Conservation (phyloP, 176 grass and related monocot species). For the Bonia amplexicaulis region DNA sequence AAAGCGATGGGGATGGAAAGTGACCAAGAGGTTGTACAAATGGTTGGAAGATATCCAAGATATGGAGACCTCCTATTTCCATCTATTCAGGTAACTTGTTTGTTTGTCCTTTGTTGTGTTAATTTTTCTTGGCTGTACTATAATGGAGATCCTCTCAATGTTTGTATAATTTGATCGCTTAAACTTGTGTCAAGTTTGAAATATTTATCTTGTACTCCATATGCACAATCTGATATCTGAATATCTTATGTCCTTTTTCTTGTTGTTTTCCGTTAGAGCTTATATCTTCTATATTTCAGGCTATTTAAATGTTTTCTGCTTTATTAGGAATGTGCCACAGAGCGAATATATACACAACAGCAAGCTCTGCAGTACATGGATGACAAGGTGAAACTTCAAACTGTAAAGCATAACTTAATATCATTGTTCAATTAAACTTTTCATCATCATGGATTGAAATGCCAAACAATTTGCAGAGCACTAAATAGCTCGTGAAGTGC, state of each 20-base stretch:
- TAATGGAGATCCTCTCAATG: neutral
- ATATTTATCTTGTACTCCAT: neutral
- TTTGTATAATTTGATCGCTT: slow-evolving; percentile 8
- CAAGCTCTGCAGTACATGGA: slow-evolving; percentile 82
- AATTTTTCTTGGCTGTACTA: neutral
- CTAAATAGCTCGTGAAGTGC: neutral
- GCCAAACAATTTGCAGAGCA: neutral
- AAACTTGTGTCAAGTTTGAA: slow-evolving; percentile 13
- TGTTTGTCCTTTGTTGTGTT: neutral
- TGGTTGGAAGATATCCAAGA: slow-evolving; percentile 90
- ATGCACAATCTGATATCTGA: neutral
- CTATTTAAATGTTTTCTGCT: neutral
- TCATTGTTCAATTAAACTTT: neutral
- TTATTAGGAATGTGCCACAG: slow-evolving; percentile 83
- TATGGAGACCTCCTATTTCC: slow-evolving; percentile 67
- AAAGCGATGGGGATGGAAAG: slow-evolving; percentile 99
- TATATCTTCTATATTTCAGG: neutral
- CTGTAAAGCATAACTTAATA: neutral
- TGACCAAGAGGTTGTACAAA: slow-evolving; percentile 91
- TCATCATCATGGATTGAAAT: neutral
- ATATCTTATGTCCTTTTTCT: neutral
- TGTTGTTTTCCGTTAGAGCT: neutral
- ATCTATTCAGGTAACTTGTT: slow-evolving; percentile 74
- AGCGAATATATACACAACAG: slow-evolving; percentile 90
- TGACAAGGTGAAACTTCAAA: slow-evolving; percentile 50